Percentiles rank a stretch among this genome's conserved stretches.
Evolutionary conservation across 192 early-diverging fungal species (phyloP).

Genomic region (Kickxella alabastrina): DNA sequence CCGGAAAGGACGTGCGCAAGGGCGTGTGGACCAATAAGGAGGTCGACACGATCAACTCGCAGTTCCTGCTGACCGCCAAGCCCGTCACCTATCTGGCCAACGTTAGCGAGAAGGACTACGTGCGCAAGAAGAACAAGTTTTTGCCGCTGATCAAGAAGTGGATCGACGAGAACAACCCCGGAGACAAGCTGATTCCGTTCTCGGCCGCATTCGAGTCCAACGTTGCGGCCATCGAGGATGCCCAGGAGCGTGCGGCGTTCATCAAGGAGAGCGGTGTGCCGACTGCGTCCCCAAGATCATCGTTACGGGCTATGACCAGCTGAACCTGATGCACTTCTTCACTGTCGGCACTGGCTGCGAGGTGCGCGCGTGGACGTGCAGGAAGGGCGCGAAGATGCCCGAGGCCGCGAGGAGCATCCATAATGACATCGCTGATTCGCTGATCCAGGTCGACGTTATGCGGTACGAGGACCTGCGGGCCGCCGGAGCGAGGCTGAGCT

Average conservation of each 20-base stretch:
- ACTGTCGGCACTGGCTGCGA: constrained; percentile 81
- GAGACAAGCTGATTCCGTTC: constrained; percentile 88
- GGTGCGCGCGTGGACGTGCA: constrained; percentile 91
- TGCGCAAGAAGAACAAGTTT: constrained; percentile 94
- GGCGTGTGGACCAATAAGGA: constrained; percentile 91
- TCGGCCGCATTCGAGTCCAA: constrained; percentile 77
- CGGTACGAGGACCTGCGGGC: constrained; percentile 82
- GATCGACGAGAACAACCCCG: constrained; percentile 88
- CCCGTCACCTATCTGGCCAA: constrained; percentile 95
- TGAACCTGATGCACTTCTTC: constrained; percentile 92
- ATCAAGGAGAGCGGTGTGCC: constrained; percentile 60
- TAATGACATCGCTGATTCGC: constrained; percentile 76
- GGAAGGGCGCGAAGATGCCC: constrained; percentile 76
- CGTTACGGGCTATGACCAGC: constrained; percentile 80
- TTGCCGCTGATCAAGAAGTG: constrained; percentile 85
- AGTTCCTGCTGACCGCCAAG: constrained; percentile 90
- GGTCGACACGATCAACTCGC: constrained; percentile 81
- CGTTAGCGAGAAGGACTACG: constrained; percentile 82
- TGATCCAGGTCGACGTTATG: constrained; percentile 95
- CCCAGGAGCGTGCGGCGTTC: constrained; percentile 59
- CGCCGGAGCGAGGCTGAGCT: constrained; percentile 81
- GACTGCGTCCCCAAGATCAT: constrained; percentile 89
- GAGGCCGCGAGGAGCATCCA: constrained; percentile 94
- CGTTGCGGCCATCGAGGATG: constrained; percentile 51
- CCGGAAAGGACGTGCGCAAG: constrained; percentile 83